These are phyloP conservation scores for Wickerhamiella bombiphila DNA, from an alignment of 805 yeast species.

Conservation along the genomic window DNA sequence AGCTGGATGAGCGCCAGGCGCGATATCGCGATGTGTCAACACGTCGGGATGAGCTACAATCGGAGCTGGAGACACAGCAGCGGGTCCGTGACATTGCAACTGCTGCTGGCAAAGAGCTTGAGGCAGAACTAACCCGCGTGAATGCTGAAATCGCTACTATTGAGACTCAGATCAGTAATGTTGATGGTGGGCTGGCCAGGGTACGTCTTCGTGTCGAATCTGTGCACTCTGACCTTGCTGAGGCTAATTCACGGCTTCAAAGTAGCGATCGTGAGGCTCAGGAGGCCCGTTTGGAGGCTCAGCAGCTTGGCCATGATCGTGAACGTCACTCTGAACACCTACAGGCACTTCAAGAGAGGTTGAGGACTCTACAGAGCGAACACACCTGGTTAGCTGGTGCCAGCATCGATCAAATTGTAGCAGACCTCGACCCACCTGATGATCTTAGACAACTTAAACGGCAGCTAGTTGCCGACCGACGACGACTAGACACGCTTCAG, in stretches of 20 bases:
- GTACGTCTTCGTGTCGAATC: constrained; percentile 5
- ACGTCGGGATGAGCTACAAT: constrained; percentile 6
- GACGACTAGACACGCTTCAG: constrained; percentile 7
- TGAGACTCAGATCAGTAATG: constrained; percentile 54
- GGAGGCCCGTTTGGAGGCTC: constrained; percentile 9
- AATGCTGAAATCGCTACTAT: constrained; percentile 72
- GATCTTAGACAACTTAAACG: constrained; percentile 5
- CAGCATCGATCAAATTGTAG: background rate
- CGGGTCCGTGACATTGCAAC: constrained; percentile 24
- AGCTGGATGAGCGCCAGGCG: constrained; percentile 2
- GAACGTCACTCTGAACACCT: constrained; percentile 3
- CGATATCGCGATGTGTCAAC: constrained; percentile 5
- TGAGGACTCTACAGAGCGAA: constrained; percentile 3
- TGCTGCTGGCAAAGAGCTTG: constrained; percentile 38
- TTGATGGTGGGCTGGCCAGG: constrained; percentile 3
- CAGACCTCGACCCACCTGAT: constrained; percentile 1
- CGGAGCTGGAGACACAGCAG: constrained; percentile 26
- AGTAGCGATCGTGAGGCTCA: constrained; percentile 1
- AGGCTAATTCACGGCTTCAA: constrained; percentile 4
- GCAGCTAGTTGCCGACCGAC: constrained; percentile 7
- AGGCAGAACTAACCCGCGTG: constrained; percentile 17
- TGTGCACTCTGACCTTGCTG: constrained; percentile 2
- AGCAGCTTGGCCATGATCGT: constrained; percentile 6
- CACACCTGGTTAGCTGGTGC: constrained; percentile 8
- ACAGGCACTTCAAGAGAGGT: constrained; percentile 1